Evolutionary conservation across 1,139 yeast species (phyloP).

Genomic region (Pichia sp.): DNA sequence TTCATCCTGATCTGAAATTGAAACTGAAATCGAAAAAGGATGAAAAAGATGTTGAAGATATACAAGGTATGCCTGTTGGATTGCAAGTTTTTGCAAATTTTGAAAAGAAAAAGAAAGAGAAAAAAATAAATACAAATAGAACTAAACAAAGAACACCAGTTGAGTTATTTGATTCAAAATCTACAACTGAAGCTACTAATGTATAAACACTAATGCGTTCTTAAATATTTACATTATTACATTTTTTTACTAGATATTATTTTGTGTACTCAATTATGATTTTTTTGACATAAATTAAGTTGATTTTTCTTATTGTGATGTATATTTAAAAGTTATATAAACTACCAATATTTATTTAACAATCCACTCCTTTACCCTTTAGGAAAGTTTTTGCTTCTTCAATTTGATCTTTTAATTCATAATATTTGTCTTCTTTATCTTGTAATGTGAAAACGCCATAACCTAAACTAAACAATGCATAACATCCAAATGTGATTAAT

Average conservation of each 20-base stretch:
- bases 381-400: constrained; percentile 60
- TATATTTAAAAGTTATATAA: neutral
- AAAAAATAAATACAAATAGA: constrained; percentile 3
- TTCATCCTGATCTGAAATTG: constrained; percentile 32
- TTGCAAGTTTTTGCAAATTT: constrained; percentile 79
- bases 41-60: constrained; percentile 36
- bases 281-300: neutral
- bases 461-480: constrained; percentile 40
- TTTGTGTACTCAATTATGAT: no score
- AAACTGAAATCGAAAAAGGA: constrained; percentile 21
- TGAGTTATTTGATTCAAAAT: no score
- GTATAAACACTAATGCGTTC: no score
- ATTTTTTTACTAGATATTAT: no score
- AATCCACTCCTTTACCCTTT: constrained; percentile 48
- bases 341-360: neutral
- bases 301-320: constrained; percentile 22
- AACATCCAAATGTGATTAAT: constrained; percentile 63
- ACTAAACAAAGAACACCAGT: no score
- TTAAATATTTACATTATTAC: no score
- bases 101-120: constrained; percentile 57
- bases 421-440: constrained; percentile 65
- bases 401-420: constrained; percentile 58
- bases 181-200: no score
- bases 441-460: constrained; percentile 67
- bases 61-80: constrained; percentile 58